Percentiles rank a stretch among this genome's conserved stretches.
Conservation (phyloP, 306 rosid genomes). For the Gillenia trifoliata region DNA sequence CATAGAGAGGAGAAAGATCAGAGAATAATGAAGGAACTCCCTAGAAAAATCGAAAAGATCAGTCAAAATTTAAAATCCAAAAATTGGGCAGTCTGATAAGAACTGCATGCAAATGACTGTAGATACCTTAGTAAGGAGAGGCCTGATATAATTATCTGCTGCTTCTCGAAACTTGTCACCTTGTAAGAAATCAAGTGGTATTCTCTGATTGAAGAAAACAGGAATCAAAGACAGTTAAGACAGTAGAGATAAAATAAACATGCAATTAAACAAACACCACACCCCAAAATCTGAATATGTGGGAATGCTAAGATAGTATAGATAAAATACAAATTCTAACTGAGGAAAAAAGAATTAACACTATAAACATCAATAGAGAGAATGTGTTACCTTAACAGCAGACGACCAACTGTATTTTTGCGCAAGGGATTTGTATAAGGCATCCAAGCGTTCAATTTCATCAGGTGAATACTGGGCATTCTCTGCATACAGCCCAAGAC, state of each 20-base stretch:
- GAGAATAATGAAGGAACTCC: constrained; percentile 97
- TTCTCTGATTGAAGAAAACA: constrained; percentile 54
- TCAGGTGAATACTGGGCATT: constrained; percentile 58
- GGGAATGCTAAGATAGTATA: not conserved
- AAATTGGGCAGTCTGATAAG: constrained; percentile 17
- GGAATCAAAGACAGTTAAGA: not conserved
- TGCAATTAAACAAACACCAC: not conserved
- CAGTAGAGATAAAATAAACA: not conserved
- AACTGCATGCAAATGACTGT: constrained; percentile 6
- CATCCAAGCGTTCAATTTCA: constrained; percentile 65
- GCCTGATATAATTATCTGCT: constrained; percentile 81
- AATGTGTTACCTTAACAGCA: constrained; percentile 71
- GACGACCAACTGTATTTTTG: constrained; percentile 88
- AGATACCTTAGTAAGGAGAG: constrained; percentile 85
- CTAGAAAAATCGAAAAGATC: constrained; percentile 42
- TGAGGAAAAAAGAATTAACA: not conserved
- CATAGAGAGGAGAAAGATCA: constrained; percentile 88
- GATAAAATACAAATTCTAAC: not conserved
- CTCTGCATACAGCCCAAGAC: constrained; percentile 71
- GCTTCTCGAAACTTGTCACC: constrained; percentile 80
- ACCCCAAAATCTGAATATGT: not conserved
- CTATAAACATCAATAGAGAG: not conserved
- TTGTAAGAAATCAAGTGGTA: constrained; percentile 94
- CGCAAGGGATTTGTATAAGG: constrained; percentile 62
- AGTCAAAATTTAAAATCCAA: not conserved